Conservation (phyloP, 1,139 yeast species). For the Pichia sp. region DNA sequence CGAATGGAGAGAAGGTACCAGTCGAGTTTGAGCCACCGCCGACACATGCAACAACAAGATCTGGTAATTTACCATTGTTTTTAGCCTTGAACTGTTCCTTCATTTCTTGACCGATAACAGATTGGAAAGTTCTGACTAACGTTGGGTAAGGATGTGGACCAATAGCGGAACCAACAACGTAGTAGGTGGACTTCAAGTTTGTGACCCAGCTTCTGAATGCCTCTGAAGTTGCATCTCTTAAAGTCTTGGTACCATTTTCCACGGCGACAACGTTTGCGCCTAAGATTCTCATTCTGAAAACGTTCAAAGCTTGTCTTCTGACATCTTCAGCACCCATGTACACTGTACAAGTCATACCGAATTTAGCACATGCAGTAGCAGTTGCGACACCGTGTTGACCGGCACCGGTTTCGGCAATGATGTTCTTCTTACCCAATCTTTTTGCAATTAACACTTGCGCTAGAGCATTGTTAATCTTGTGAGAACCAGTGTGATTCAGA, state of each 20-base stretch:
- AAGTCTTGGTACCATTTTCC: conserved; percentile 88
- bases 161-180: conserved; percentile 95
- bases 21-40: conserved; percentile 99
- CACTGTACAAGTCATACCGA: conserved; percentile 91
- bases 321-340: conserved; percentile 99
- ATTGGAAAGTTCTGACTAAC: conserved; percentile 95
- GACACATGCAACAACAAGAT: conserved; percentile 94
- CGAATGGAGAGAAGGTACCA: conserved; percentile 94
- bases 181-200: conserved; percentile 76
- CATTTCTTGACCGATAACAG: conserved; percentile 93
- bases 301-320: conserved; percentile 96
- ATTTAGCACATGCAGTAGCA: conserved; percentile 98
- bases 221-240: conserved; percentile 96
- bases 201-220: conserved; percentile 97
- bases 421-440: conserved; percentile 81
- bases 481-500: conserved; percentile 96
- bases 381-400: conserved; percentile 99
- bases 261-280: conserved; percentile 96
- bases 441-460: conserved; percentile 92
- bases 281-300: conserved; percentile 90
- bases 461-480: conserved; percentile 91
- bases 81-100: conserved; percentile 78
- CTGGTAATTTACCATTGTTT: conserved; percentile 79
- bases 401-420: conserved; percentile 99
- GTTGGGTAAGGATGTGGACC: conserved; percentile 99